These are phyloP conservation scores for Annulohypoxylon moriforme DNA, from an alignment of 495 filamentous ascomycete species.

Conservation along the genomic window DNA sequence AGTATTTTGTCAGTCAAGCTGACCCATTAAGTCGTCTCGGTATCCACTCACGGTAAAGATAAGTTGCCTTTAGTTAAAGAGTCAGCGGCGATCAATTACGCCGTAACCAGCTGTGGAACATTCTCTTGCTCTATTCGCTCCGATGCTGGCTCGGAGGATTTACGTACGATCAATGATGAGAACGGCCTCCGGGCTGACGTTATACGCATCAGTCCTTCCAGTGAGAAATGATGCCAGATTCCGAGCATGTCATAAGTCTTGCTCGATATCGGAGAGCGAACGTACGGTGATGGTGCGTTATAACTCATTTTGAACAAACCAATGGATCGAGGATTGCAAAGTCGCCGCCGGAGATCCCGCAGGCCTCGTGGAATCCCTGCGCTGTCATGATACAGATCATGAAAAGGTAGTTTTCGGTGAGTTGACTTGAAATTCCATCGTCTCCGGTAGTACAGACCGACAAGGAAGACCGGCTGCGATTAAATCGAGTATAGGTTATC, in stretches of 20 bases:
- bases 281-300: constrained; percentile 1
- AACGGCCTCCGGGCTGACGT: neutral
- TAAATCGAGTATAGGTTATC: neutral
- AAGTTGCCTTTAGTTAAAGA: neutral
- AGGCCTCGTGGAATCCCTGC: neutral
- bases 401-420: neutral
- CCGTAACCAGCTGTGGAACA: neutral
- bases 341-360: neutral
- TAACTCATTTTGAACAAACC: neutral
- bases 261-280: neutral
- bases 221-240: neutral
- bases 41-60: too few relatives aligned
- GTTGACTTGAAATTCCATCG: neutral
- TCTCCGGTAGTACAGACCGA: constrained; percentile 4
- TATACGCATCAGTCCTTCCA: neutral
- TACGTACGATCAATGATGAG: neutral
- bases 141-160: neutral
- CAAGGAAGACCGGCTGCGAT: neutral
- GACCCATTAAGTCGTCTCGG: neutral
- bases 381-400: constrained; percentile 3
- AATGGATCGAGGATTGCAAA: neutral
- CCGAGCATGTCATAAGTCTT: neutral
- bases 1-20: neutral
- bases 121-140: neutral
- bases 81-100: neutral